These are phyloP conservation scores for Capsicum baccatum DNA, from an alignment of 257 asterid species.

Conservation along the genomic window DNA sequence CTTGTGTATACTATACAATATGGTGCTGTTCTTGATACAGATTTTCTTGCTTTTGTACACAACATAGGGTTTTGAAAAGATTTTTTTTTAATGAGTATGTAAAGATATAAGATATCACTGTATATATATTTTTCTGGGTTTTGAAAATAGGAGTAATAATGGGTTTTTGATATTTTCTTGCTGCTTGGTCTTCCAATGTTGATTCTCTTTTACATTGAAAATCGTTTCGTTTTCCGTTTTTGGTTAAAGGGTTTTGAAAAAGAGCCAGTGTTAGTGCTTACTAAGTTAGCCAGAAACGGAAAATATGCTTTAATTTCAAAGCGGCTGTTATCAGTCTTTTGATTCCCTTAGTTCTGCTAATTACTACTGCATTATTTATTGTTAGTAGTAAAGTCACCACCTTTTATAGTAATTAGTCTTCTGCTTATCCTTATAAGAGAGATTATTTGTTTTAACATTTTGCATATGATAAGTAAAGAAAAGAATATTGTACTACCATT, in stretches of 20 bases:
- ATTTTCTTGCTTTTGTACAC: not conserved
- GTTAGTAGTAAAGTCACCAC: not conserved
- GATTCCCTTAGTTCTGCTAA: not conserved
- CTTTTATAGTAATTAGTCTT: not conserved
- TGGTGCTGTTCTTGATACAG: not conserved
- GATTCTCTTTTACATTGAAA: conserved; percentile 10
- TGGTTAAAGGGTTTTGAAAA: not conserved
- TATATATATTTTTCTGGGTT: not conserved
- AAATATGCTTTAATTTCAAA: not conserved
- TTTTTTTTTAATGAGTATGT: not conserved
- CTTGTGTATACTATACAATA: not conserved
- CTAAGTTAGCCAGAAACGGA: not conserved
- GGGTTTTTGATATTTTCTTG: not conserved
- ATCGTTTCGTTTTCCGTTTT: not conserved
- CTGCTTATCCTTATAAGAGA: not conserved
- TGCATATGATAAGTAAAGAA: not conserved
- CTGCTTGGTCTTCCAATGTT: not conserved
- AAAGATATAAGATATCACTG: not conserved
- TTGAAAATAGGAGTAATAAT: not conserved
- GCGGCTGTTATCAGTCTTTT: not conserved
- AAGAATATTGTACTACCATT: not conserved
- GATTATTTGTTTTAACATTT: not conserved
- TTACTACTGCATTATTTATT: not conserved
- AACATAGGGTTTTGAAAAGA: not conserved
- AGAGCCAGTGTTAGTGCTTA: not conserved